Evolutionary conservation across 352 stramenopile genomes (phyloP), one percentile per base, ranked within the genome.

Genomic region (Pythium grandisporangium): DNA sequence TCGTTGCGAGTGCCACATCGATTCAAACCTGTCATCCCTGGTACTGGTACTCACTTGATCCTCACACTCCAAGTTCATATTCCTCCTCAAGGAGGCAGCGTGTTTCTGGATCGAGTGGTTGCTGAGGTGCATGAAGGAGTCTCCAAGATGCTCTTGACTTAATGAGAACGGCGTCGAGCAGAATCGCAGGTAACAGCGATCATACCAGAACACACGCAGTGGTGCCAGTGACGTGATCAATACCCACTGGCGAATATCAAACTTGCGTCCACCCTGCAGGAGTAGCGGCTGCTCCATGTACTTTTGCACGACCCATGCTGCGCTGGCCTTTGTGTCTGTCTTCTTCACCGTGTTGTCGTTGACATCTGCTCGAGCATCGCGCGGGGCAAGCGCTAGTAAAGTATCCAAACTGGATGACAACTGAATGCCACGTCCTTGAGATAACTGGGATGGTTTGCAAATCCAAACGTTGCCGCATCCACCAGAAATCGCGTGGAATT

Each of bases 201-300:
- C 37, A 30, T 85, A 82, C 77, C 77, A 91, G 22, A 73, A 91
- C 19, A 60, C 62, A 0, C 49, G 48, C 16, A 84, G 44, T 6
- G 82, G 79, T 22, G 67, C 44, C 10, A 84, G 53, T 7, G 58
- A 67, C 6, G 71, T 82, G 49, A 95, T 53, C 8, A 95, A 51
- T 17, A 91, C 71, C 82, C 83, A 95, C 55, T 93, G 83, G 5
- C 80, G 69, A 35, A 93, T 70, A 49, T 95, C 83, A 55, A 95
- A 93, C 51, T 93, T 95, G 35, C 62, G 65, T 0, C 55, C 59
- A 23, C 52, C 38, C 30, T 70, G 64, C 5, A 84, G 38, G 19
- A 86, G 45, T 24, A 93, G 47, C 20, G 81, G 83, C 7, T 66
- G 63, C 42, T 95, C 80, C 13, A 95, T 64, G 43, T 95, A 95